These are phyloP conservation scores for Apiospora aurea DNA, from an alignment of 2,329 filamentous ascomycete genomes.

Conservation along the genomic window DNA sequence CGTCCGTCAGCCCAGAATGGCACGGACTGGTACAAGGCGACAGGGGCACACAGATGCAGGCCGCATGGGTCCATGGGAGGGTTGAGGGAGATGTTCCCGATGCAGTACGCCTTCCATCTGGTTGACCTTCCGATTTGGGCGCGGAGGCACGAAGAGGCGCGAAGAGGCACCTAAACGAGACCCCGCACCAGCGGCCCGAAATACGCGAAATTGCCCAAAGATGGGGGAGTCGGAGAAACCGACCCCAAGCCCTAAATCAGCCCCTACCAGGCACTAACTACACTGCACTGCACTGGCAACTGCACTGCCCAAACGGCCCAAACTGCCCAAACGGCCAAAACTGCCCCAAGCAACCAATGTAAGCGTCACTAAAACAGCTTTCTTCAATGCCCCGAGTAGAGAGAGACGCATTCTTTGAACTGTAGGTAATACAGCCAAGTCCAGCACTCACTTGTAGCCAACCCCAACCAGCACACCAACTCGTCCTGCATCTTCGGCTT, in stretches of 20 bases:
- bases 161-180: neutral
- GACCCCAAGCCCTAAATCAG: neutral
- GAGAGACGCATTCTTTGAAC: too few relatives aligned
- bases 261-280: neutral
- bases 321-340: too few relatives aligned
- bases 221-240: neutral
- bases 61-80: neutral
- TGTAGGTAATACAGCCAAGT: too few relatives aligned
- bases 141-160: slow-evolving; percentile 11
- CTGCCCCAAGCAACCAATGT: neutral
- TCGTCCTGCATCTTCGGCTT: neutral
- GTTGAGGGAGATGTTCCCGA: slow-evolving; percentile 6
- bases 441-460: neutral
- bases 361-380: neutral
- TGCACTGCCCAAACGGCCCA: too few relatives aligned
- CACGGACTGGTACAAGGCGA: neutral
- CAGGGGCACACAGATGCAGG: neutral
- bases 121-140: slow-evolving; percentile 17
- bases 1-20: slow-evolving; percentile 16
- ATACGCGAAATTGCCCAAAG: slow-evolving; percentile 1
- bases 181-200: slow-evolving; percentile 22
- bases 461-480: neutral
- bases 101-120: neutral
- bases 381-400: neutral
- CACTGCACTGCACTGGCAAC: too few relatives aligned